Evolutionary conservation across 2,329 filamentous ascomycete species (phyloP), one percentile per base, ranked within the genome.

Genomic region (Passalora sequoiae): DNA sequence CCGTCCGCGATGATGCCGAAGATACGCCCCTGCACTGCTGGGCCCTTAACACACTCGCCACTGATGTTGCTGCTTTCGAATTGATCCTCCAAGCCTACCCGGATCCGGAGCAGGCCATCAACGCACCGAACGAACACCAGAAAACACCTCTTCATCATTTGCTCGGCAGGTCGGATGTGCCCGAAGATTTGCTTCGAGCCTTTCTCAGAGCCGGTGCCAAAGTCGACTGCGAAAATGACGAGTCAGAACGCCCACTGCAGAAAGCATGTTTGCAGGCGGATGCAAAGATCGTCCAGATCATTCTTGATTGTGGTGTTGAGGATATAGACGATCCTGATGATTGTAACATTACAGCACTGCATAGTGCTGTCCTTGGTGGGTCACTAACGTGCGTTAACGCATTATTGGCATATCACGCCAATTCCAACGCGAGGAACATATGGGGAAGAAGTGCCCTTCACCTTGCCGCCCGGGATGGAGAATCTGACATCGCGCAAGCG

Each of bases 281-380:
- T 17, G 44, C 43, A 6, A 24, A 37, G 21, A 40, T 46, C 24
- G 27, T 42, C 25, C 31, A 46, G n/a, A 20, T 52, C 6, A 29
- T 51, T 10, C 27, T 40, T 2, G 29, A 19, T 9, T n/a, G n/a
- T n/a, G 24, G 29, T 9, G 47, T 51, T 7, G 38, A 35, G n/a
- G 51, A 54, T 27, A 45, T 50, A 9, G 42, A 54, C 31, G 41
- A 51, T 40, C 40, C 38, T 4, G n/a, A n/a, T n/a, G n/a, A n/a
- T n/a, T n/a, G n/a, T n/a, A n/a, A n/a, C n/a, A n/a, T n/a, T n/a
- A n/a, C n/a, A n/a, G n/a, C n/a, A n/a, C n/a, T n/a, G n/a, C n/a
- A n/a, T n/a, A n/a, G n/a, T n/a, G n/a, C n/a, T n/a, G n/a, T n/a
- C n/a, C n/a, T n/a, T n/a, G n/a, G n/a, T n/a, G n/a, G n/a, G n/a